A percentile compares a stretch with the other conserved stretches of the same genome.
Evolutionary conservation across 2,329 filamentous ascomycete genomes (phyloP).

Genomic region (Monilinia polystroma): DNA sequence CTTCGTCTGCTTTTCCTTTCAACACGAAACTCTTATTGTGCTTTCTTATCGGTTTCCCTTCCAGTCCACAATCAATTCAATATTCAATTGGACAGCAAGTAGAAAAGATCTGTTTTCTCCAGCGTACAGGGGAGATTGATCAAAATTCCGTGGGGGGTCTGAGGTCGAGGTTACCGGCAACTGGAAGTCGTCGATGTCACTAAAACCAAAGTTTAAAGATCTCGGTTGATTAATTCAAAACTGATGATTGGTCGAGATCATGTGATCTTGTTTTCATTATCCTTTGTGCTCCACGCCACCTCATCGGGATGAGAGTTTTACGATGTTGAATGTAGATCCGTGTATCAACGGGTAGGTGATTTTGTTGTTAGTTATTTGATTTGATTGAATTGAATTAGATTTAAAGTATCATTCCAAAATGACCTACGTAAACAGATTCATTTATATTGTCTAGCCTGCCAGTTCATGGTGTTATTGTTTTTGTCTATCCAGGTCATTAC

Average conservation of each 20-base stretch:
- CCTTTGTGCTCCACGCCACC: neutral
- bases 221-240: constrained; percentile 24
- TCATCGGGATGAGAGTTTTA: neutral
- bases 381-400: neutral
- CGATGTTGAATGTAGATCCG: neutral
- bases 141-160: neutral
- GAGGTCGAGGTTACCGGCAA: too few species aligned
- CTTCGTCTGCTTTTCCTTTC: neutral
- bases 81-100: too few species aligned
- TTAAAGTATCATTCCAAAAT: neutral
- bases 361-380: neutral
- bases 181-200: constrained; percentile 18
- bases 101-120: too few species aligned
- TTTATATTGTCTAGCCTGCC: neutral
- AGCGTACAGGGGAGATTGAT: too few species aligned
- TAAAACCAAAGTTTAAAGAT: constrained; percentile 10
- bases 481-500: constrained; percentile 23
- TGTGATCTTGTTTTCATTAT: constrained; percentile 1
- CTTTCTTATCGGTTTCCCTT: neutral
- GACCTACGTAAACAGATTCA: neutral
- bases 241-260: constrained; percentile 21
- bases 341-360: too few species aligned
- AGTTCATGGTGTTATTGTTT: neutral
- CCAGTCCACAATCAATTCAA: neutral
- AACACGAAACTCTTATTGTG: neutral